Percentiles rank a stretch among this genome's conserved stretches.
phyloP scores from a whole-genome alignment of 768 basidiomycete species.

The Daedaleopsis sinensis region DNA sequence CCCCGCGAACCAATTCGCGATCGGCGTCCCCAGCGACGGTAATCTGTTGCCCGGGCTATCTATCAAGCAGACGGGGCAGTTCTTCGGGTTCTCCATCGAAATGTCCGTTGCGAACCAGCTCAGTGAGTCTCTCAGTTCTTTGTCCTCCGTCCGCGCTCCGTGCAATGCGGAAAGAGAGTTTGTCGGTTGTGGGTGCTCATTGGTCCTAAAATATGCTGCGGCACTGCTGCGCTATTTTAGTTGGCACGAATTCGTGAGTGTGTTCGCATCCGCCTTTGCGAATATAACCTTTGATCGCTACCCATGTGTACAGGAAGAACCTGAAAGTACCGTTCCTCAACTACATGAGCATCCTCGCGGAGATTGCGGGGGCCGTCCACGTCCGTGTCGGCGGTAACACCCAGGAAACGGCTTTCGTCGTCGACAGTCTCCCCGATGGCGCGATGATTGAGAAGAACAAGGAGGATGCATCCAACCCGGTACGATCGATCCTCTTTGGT shows the following conservation, averaged over 20 bases:
- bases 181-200: background rate
- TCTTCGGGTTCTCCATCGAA: slow-evolving; percentile 78
- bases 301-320: slow-evolving; percentile 1
- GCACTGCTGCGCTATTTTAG: background rate
- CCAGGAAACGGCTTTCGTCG: slow-evolving; percentile 64
- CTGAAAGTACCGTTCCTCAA: slow-evolving; percentile 45
- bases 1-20: slow-evolving; percentile 43
- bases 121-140: slow-evolving; percentile 11
- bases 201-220: background rate
- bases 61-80: slow-evolving; percentile 52
- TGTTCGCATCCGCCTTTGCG: background rate
- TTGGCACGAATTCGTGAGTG: slow-evolving; percentile 1
- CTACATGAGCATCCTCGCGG: slow-evolving; percentile 45
- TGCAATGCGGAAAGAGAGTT: background rate
- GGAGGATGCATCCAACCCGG: slow-evolving; percentile 38
- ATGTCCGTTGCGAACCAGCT: slow-evolving; percentile 56
- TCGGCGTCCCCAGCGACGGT: slow-evolving; percentile 40
- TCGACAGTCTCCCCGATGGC: slow-evolving; percentile 44
- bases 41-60: slow-evolving; percentile 39
- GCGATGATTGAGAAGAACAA: slow-evolving; percentile 28
- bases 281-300: background rate
- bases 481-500: slow-evolving; percentile 38
- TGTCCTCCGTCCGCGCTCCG: background rate
- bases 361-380: slow-evolving; percentile 44
- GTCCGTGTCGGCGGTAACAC: slow-evolving; percentile 54